These are phyloP conservation scores for Entomortierella lignicola DNA, from an alignment of 192 early-diverging fungal genomes.

Conservation along the genomic window DNA sequence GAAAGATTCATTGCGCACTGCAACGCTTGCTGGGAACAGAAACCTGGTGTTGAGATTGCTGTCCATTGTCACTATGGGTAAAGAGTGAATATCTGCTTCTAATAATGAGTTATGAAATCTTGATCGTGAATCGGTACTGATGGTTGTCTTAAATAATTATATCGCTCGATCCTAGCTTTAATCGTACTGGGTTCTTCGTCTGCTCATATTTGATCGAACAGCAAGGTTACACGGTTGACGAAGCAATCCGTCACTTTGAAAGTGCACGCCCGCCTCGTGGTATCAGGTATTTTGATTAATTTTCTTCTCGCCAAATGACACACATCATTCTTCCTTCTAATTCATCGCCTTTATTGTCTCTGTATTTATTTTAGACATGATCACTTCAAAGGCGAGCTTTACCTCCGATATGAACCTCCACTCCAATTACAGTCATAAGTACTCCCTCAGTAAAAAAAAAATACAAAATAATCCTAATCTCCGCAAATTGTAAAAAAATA, in stretches of 20 bases:
- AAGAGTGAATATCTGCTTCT: neutral
- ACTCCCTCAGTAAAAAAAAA: too few relatives aligned
- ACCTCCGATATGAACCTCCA: conserved; percentile 61
- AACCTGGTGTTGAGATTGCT: conserved; percentile 63
- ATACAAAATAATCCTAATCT: too few relatives aligned
- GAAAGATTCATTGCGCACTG: conserved; percentile 55
- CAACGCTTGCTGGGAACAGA: conserved; percentile 56
- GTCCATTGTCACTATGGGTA: conserved; percentile 73
- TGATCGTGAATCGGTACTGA: too few relatives aligned
- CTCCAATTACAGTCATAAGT: conserved; percentile 14
- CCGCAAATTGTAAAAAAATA: too few relatives aligned
- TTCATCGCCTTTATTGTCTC: too few relatives aligned
- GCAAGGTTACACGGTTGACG: conserved; percentile 58
- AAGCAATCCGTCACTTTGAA: conserved; percentile 61
- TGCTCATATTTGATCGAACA: conserved; percentile 66
- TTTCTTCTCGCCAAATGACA: neutral
- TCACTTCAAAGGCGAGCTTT: conserved; percentile 68
- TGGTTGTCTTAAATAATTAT: too few relatives aligned
- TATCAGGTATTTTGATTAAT: conserved; percentile 54
- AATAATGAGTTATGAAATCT: neutral
- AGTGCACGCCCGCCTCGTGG: conserved; percentile 58
- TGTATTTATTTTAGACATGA: conserved; percentile 55
- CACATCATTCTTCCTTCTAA: neutral
- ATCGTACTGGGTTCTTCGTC: conserved; percentile 68
- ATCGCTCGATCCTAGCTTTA: too few relatives aligned